These are phyloP conservation scores for Metarhizium anisopliae DNA, from an alignment of 2,329 filamentous ascomycete species.

Conservation along the genomic window DNA sequence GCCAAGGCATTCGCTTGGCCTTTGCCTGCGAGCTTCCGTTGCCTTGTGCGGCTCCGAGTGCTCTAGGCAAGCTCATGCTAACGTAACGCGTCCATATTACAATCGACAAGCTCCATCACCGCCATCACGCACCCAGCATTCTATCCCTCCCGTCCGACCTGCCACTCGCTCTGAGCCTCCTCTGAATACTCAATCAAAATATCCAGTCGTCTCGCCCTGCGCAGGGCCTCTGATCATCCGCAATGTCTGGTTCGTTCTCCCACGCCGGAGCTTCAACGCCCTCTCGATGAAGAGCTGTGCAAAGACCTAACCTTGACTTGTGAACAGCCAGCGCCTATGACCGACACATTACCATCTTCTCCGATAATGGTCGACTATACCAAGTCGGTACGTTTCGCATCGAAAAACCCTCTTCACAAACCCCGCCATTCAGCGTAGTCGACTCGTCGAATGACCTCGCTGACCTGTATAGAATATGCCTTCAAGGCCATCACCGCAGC, in stretches of 20 bases:
- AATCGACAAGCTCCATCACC: conserved; percentile 11
- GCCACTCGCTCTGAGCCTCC: not conserved
- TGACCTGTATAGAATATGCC: conserved; percentile 72
- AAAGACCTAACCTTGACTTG: conserved; percentile 16
- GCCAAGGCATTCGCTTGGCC: conserved; percentile 23
- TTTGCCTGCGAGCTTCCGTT: conserved; percentile 23
- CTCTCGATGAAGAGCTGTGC: not conserved
- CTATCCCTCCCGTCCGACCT: conserved; percentile 2
- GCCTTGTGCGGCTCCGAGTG: conserved; percentile 12
- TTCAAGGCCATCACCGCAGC: conserved; percentile 99
- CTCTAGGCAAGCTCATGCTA: conserved; percentile 40
- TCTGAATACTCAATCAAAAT: conserved; percentile 1
- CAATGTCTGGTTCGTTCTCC: conserved; percentile 41
- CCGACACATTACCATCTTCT: conserved; percentile 99
- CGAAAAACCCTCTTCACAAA: not conserved
- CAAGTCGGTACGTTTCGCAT: conserved; percentile 79
- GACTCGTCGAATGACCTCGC: not conserved
- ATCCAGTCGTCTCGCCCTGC: conserved; percentile 3
- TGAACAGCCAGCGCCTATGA: conserved; percentile 68
- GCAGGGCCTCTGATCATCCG: conserved; percentile 22
- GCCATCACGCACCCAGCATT: conserved; percentile 6
- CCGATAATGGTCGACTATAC: conserved; percentile 94
- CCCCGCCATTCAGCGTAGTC: not conserved
- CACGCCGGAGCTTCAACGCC: not conserved
- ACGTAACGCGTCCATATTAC: conserved; percentile 33